Evolutionary conservation across 805 yeast species (phyloP), one percentile per base, ranked within the genome.

Genomic region (Candida peoriensis): DNA sequence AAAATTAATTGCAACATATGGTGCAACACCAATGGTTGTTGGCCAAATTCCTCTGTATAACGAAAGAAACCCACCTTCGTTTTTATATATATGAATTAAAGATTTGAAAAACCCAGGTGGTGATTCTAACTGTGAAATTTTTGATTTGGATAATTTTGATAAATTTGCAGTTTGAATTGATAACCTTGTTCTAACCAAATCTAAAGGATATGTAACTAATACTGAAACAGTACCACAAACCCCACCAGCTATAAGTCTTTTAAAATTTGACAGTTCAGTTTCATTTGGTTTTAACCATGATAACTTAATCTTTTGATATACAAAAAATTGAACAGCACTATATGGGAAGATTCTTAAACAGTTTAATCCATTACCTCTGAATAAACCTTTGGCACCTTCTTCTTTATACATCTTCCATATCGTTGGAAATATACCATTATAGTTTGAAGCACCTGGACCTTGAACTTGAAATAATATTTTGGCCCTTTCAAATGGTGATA

Each of bases 1-100:
- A 55, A 90, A 90, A 60, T 89, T 90, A 34, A 90, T 72, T 4
- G 96, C 96, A 21, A 87, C 96, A 53, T 89, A 93, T 1, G 97
- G 97, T 2, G 96, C 97, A 15, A 93, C 96, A 2, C 97, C 97
- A 38, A 85, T 61, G 2, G 89, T 76, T 0, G 97, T 90, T n/a
- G 97, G 96, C 42, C 80, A 65, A 10, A 89, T 66, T 3, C 98
- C 98, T 33, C 89, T 68, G 55, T 85, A 90, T 12, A 90, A 64
- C 0, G 88, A 95, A 2, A 54, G 41, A 8, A 86, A 17, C 0
- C 96, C 96, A 24, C 97, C 97, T 60, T 90, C 98, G 12, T 68
- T 71, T 12, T 47, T 50, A 58, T 83, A 85, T 15, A 88, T 86
- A 13, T 67, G 61, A 23, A 43, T 48, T 37, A 84, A 54, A 2